A percentile compares a stretch with the other conserved stretches of the same genome.
Evolutionary conservation across 768 basidiomycete genomes (phyloP).

Genomic region (Glaciozyma antarctica): DNA sequence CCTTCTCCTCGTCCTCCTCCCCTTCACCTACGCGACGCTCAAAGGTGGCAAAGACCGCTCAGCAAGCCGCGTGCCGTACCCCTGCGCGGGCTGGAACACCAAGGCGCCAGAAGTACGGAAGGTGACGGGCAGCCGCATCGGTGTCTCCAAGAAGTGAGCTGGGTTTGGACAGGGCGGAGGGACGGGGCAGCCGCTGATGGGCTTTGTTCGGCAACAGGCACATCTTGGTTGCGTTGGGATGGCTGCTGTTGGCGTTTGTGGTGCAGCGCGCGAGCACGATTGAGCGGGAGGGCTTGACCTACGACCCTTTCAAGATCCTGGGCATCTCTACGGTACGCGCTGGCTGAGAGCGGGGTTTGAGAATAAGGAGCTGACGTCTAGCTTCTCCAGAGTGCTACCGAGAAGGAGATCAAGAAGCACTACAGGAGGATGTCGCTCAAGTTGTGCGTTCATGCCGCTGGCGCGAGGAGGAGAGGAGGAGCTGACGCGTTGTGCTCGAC

Average conservation of each 20-base stretch:
- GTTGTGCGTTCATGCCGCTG: slow-evolving; percentile 50
- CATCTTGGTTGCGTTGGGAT: slow-evolving; percentile 41
- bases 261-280: slow-evolving; percentile 34
- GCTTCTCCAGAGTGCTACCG: slow-evolving; percentile 50
- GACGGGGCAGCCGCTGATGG: background rate
- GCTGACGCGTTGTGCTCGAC: background rate
- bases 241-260: slow-evolving; percentile 20
- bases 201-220: slow-evolving; percentile 40
- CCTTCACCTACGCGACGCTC: slow-evolving; percentile 51
- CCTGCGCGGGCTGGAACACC: slow-evolving; percentile 28
- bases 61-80: slow-evolving; percentile 9
- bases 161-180: background rate
- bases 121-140: background rate
- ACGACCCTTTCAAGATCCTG: slow-evolving; percentile 90
- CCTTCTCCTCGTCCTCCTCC: slow-evolving; percentile 70
- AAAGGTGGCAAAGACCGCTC: slow-evolving; percentile 30
- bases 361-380: background rate
- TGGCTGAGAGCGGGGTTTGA: background rate
- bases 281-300: slow-evolving; percentile 57
- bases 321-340: slow-evolving; percentile 58
- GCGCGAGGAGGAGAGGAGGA: no score
- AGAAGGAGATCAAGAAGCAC: slow-evolving; percentile 91
- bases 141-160: slow-evolving; percentile 10
- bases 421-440: slow-evolving; percentile 82
- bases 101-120: slow-evolving; percentile 22